Base-by-base conservation (phyloP, 495 filamentous ascomycete genomes). In the Parachaetomium inaequale region DNA sequence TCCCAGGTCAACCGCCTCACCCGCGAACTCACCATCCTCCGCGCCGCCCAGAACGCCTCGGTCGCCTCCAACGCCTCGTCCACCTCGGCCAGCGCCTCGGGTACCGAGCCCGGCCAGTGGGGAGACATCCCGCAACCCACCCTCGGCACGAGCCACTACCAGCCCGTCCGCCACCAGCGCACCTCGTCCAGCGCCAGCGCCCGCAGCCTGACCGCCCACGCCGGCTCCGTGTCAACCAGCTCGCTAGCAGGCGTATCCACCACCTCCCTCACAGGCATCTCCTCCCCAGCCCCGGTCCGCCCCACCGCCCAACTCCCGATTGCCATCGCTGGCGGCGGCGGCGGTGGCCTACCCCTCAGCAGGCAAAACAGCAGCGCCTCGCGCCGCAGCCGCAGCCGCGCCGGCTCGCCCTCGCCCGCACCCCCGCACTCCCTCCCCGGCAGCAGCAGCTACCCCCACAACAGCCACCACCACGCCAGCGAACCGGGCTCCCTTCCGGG, bases 1-100 rank as follows among this genome's bases (percentile, higher is more conserved):
- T 4, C 7, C 38, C 69, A 95, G 92, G 90, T 96, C 49, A 97
- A 97, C 76, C 90, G 92, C 50, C 83, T 97, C 55, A 93, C 90
- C 2, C 86, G 92, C 58, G 92, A 97, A 68, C 86, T 97, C 51
- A 83, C 85, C 14, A 72, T 87, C 42, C 86, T 96, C 43, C 88
- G 92, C 59, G 84, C 84, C 42, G 87, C 90, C 45, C 88, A 90
- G 63, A 91, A 91, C 65, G 86, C 88, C 15, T 93, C 88, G 14
- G 89, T 91, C 32, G 86, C 86, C 54, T 94, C 91, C 14, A 94
- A 90, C 25, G 72, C 88, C 23, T 95, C 91, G 12, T 91, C 89
- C 21, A 82, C 87, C 19, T 81, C 82, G 31, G 78, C 78, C 23
- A 75, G 75, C 57, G 73, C 73, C 36, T 77, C 76, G 23, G 74